Base-by-base conservation (phyloP, 768 basidiomycete species). In the Trametes coccinea region DNA sequence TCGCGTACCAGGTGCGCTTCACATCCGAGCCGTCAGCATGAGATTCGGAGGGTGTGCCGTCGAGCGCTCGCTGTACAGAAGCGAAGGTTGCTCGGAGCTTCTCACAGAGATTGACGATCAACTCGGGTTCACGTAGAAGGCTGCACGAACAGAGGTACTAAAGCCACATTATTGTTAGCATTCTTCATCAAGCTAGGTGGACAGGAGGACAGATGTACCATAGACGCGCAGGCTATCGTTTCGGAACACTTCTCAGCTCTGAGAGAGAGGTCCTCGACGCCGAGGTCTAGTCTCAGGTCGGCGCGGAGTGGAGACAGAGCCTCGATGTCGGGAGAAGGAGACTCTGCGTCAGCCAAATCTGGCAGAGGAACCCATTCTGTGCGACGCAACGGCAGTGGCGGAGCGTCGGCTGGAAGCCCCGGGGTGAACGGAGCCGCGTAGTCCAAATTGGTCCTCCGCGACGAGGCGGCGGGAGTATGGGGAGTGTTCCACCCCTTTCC, bases 121-220 rank as follows among this genome's bases (percentile, higher is more conserved):
- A 46, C 9, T 63, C 59, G 14, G 66, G 63, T n/a, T 65, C 61
- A 9, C 53, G 56, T 5, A 67, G 44, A 11, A 67, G 56, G 34
- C 58, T 57, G 22, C 66, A 67, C 4, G 66, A 62, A 17, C 63
- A 56, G 22, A 67, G 52, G 0, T 54, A 61, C 66, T 67, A 50
- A 33, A 16, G 8, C 31, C 39, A 34, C 22, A 33, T 10, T 3
- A 39, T 14, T 29, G 51, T 56, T 29, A 39, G 33, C 22, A n/a
- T 37, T 30, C 6, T 7, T 30, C 53, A 49, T 14, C 14, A 2
- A 5, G 5, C 33, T 2, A 22, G 37, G 8, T 10, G 7, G 8
- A 30, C 9, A 9, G 27, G 10, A 33, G 27, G 40, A 34, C 30
- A 40, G 13, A 63, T 63, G 51, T 53, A 67, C 66, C 52, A 64